phyloP scores from a whole-genome alignment of 208 protist species.

The Jaenimonas drosophilae region DNA sequence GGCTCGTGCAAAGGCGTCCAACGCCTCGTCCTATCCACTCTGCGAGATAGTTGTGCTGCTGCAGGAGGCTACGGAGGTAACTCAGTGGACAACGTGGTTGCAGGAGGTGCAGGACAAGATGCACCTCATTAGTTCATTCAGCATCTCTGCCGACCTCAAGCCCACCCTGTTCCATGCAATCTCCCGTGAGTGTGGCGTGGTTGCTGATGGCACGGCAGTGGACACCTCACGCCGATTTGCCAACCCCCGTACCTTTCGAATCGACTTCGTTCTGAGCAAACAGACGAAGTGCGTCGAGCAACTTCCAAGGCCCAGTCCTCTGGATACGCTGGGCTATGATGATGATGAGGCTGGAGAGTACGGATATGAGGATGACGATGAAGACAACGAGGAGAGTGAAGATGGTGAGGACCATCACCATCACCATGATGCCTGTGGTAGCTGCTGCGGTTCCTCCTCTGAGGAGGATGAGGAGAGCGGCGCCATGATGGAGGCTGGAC shows the following conservation, averaged over 20 bases:
- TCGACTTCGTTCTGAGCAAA: conserved; percentile 71
- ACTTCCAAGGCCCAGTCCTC: conserved; percentile 34
- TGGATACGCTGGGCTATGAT: conserved; percentile 43
- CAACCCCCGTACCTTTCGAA: conserved; percentile 48
- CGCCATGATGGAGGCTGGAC: conserved; percentile 21
- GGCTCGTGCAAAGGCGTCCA: neutral
- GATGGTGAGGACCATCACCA: conserved; percentile 12
- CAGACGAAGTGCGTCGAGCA: conserved; percentile 69
- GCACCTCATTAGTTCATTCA: conserved; percentile 5
- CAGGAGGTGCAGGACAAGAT: neutral
- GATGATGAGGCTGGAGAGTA: conserved; percentile 10
- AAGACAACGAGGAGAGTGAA: neutral
- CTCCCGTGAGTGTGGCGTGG: conserved; percentile 17
- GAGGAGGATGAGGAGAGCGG: conserved; percentile 8
- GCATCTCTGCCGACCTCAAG: conserved; percentile 20
- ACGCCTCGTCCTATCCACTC: conserved; percentile 15
- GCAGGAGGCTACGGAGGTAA: conserved; percentile 12
- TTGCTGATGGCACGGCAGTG: conserved; percentile 35
- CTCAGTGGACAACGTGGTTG: conserved; percentile 23
- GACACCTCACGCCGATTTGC: conserved; percentile 29
- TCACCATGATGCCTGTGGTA: conserved; percentile 1
- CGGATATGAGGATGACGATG: conserved; percentile 11
- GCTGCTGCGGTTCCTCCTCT: too few relatives aligned
- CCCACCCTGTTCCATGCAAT: conserved; percentile 47
- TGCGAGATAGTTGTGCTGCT: conserved; percentile 41